These are phyloP conservation scores for Tilletia indica DNA, from an alignment of 1,284 basidiomycete genomes.

Conservation along the genomic window DNA sequence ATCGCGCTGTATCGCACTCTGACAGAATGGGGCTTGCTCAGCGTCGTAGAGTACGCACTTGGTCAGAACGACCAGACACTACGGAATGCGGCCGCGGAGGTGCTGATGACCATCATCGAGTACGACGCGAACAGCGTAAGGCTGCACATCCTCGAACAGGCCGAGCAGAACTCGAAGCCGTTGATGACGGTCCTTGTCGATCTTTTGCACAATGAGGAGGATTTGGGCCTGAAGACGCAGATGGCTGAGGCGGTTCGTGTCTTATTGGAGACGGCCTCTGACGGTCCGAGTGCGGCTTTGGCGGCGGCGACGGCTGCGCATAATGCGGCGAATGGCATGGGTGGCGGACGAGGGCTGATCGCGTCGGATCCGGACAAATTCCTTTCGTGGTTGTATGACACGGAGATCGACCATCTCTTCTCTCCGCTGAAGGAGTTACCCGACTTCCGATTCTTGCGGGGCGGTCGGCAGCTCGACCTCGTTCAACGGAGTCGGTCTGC, in stretches of 20 bases:
- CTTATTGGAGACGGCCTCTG: constrained; percentile 67
- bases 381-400: constrained; percentile 83
- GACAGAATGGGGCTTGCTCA: constrained; percentile 82
- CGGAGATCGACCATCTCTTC: constrained; percentile 72
- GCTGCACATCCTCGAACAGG: constrained; percentile 77
- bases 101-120: constrained; percentile 81
- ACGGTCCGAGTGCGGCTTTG: constrained; percentile 28
- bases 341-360: constrained; percentile 64
- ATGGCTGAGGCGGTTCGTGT: constrained; percentile 84
- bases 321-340: constrained; percentile 54
- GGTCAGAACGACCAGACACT: constrained; percentile 63
- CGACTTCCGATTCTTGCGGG: constrained; percentile 61
- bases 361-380: constrained; percentile 79
- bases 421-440: constrained; percentile 75
- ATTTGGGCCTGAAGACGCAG: constrained; percentile 85
- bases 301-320: constrained; percentile 19
- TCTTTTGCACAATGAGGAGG: constrained; percentile 71
- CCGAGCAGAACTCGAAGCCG: constrained; percentile 56
- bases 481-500: constrained; percentile 32
- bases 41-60: constrained; percentile 75
- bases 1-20: constrained; percentile 84
- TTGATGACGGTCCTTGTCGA: constrained; percentile 59
- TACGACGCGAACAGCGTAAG: constrained; percentile 87
- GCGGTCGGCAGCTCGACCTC: constrained; percentile 15
- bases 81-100: constrained; percentile 80